phyloP scores from a whole-genome alignment of 331 rosid genomes.

The Malus hybrid region DNA sequence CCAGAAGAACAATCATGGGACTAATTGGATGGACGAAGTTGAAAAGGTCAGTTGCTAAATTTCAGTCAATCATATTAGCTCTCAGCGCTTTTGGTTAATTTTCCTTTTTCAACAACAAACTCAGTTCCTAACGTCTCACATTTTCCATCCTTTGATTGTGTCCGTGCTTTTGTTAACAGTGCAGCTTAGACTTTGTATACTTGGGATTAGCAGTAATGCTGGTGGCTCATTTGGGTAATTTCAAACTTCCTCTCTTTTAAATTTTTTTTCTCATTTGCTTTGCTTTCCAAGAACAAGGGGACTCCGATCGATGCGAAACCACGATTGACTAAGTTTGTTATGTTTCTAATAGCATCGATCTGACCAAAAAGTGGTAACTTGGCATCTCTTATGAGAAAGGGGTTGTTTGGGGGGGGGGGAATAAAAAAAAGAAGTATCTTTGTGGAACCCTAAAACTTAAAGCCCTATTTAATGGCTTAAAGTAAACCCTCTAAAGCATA shows the following conservation, averaged over 20 bases:
- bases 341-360: not conserved
- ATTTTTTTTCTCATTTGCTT: slow-evolving; percentile 8
- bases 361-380: not conserved
- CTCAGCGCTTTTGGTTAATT: not conserved
- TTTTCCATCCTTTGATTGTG: not conserved
- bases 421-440: not conserved
- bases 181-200: slow-evolving; percentile 91
- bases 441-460: slow-evolving; percentile 41
- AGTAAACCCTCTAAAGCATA: not conserved
- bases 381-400: not conserved
- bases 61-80: not conserved
- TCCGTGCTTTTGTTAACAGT: slow-evolving; percentile 41
- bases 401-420: not conserved
- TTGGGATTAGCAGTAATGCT: slow-evolving; percentile 83
- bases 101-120: not conserved
- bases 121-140: not conserved
- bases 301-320: not conserved
- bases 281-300: slow-evolving; percentile 25
- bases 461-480: not conserved
- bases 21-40: slow-evolving; percentile 59
- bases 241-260: not conserved
- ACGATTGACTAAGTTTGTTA: not conserved
- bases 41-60: slow-evolving; percentile 42
- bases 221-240: slow-evolving; percentile 84
- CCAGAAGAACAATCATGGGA: slow-evolving; percentile 19